Conservation (phyloP, 1,284 basidiomycete species). For the Cystobasidium pallidum region DNA sequence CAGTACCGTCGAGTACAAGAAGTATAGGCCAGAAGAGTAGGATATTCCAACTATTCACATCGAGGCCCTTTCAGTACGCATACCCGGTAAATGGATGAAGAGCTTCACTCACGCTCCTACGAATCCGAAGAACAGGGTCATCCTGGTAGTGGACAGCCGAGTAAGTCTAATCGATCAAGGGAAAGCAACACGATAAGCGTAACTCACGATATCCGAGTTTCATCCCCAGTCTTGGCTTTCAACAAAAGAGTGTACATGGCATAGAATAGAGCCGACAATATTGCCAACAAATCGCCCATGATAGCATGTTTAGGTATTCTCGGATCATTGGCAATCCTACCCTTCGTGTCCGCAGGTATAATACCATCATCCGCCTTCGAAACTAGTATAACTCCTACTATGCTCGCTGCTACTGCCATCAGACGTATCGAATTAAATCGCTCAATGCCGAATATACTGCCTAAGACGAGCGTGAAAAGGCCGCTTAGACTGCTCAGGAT, state of each 20-base stretch:
- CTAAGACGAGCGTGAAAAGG: conserved; percentile 88
- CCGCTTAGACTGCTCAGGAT: conserved; percentile 86
- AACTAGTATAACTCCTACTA: conserved; percentile 82
- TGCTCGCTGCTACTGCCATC: conserved; percentile 78
- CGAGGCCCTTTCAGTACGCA: not conserved
- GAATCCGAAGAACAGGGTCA: conserved; percentile 86
- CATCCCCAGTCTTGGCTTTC: conserved; percentile 72
- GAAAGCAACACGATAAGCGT: too few relatives aligned
- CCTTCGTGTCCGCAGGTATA: conserved; percentile 63
- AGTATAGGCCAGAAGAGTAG: conserved; percentile 79
- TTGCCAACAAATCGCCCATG: conserved; percentile 76
- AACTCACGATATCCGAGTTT: conserved; percentile 65
- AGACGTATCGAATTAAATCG: conserved; percentile 73
- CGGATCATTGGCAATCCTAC: conserved; percentile 45
- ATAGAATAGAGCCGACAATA: conserved; percentile 83
- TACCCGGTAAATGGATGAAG: not conserved
- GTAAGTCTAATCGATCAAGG: not conserved
- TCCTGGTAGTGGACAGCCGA: conserved; percentile 63
- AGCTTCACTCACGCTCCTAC: conserved; percentile 34
- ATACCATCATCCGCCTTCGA: conserved; percentile 58
- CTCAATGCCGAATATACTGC: conserved; percentile 82
- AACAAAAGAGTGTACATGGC: conserved; percentile 89
- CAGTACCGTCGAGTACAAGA: conserved; percentile 74
- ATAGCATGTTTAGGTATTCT: conserved; percentile 56
- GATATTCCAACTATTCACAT: conserved; percentile 79